These are phyloP conservation scores for Globisporangium spiculum DNA, from an alignment of 352 stramenopile species.

Conservation along the genomic window DNA sequence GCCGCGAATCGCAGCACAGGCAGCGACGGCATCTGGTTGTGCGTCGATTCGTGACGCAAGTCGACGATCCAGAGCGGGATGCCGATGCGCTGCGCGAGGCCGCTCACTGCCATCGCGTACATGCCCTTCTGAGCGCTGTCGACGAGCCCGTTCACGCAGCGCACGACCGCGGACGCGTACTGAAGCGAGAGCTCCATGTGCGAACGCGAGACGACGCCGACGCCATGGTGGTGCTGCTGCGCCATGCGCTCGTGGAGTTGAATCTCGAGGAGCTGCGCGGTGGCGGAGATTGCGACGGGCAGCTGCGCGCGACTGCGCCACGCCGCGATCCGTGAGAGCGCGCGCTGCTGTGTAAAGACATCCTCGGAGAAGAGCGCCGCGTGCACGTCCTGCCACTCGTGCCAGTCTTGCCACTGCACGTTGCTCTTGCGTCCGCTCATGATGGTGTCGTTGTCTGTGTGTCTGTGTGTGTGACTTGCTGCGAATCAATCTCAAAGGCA, in stretches of 20 bases:
- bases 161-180: slow-evolving; percentile 62
- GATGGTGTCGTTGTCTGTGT: not conserved
- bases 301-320: slow-evolving; percentile 73
- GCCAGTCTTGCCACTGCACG: slow-evolving; percentile 67
- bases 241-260: slow-evolving; percentile 67
- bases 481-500: not conserved
- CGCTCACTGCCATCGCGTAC: slow-evolving; percentile 75
- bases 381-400: slow-evolving; percentile 72
- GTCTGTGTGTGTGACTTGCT: not conserved
- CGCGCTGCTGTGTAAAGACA: slow-evolving; percentile 43
- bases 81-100: slow-evolving; percentile 83
- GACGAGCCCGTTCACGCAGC: slow-evolving; percentile 83
- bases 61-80: slow-evolving; percentile 93
- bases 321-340: slow-evolving; percentile 52
- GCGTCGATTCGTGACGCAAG: slow-evolving; percentile 90
- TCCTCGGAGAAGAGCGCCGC: slow-evolving; percentile 56
- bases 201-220: slow-evolving; percentile 68
- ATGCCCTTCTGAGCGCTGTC: slow-evolving; percentile 75
- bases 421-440: slow-evolving; percentile 54
- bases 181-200: slow-evolving; percentile 78
- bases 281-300: slow-evolving; percentile 77
- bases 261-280: slow-evolving; percentile 74
- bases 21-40: slow-evolving; percentile 91
- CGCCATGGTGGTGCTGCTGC: slow-evolving; percentile 58
- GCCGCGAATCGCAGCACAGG: slow-evolving; percentile 84